Evolutionary conservation across 140 eudicot species (phyloP).

Genomic region (Bidens hawaiensis): DNA sequence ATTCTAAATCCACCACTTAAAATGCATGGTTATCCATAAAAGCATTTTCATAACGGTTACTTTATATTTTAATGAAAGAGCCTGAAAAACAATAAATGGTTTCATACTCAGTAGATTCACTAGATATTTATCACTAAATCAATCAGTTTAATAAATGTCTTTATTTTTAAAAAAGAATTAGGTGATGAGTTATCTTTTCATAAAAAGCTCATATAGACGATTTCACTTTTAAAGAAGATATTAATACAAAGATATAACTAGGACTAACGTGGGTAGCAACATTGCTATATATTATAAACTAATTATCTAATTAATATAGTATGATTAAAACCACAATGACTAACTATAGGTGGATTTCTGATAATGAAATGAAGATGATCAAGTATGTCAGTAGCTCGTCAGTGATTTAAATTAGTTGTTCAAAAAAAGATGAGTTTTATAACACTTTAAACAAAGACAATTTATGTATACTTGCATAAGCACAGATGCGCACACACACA

Average conservation of each 20-base stretch:
- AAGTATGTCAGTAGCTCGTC: no score
- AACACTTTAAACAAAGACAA: background rate
- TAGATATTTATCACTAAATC: background rate
- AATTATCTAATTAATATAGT: background rate
- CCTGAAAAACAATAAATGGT: background rate
- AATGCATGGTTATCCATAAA: background rate
- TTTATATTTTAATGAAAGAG: no score
- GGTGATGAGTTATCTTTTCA: background rate
- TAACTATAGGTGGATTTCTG: no score
- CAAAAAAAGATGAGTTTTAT: no score
- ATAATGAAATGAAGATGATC: no score
- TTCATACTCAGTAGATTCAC: background rate
- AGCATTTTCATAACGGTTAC: background rate
- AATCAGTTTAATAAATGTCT: background rate
- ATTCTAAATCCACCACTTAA: background rate
- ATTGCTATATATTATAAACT: background rate
- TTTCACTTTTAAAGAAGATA: background rate
- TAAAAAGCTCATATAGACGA: background rate
- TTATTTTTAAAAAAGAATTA: no score
- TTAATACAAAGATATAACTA: background rate
- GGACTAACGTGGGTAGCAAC: background rate
- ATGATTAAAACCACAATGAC: background rate
- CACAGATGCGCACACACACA: background rate
- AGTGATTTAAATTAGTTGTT: no score
- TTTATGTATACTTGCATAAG: background rate